phyloP scores from a whole-genome alignment of 1,284 basidiomycete species.

The Ceratobasidium sp. region DNA sequence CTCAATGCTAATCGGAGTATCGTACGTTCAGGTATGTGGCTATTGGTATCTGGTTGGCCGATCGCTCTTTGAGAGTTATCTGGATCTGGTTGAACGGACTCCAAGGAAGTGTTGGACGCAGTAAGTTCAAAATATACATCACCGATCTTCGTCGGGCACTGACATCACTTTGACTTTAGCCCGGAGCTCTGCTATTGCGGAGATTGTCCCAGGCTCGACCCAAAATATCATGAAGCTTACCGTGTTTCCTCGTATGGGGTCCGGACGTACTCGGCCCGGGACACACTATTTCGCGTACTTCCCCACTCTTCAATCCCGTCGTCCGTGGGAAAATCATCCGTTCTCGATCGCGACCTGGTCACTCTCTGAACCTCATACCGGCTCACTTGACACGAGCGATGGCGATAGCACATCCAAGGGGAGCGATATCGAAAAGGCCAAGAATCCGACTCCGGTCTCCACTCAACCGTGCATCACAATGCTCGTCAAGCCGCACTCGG shows the following conservation, averaged over 20 bases:
- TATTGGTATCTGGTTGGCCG: slow-evolving; percentile 41
- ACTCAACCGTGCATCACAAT: slow-evolving; percentile 30
- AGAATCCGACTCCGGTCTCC: neutral
- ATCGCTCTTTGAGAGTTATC: slow-evolving; percentile 8
- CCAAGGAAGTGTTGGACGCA: slow-evolving; percentile 12
- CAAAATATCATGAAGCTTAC: slow-evolving; percentile 30
- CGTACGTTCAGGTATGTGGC: slow-evolving; percentile 21
- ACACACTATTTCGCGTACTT: slow-evolving; percentile 39
- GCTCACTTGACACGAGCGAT: neutral
- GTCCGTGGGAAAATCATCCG: slow-evolving; percentile 45
- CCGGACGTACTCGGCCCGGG: slow-evolving; percentile 4
- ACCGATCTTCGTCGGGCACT: too few species aligned
- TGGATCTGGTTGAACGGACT: slow-evolving; percentile 15
- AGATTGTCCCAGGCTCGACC: slow-evolving; percentile 18
- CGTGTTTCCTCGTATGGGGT: slow-evolving; percentile 9
- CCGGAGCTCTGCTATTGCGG: neutral
- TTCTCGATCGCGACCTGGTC: slow-evolving; percentile 36
- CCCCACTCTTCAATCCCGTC: slow-evolving; percentile 17
- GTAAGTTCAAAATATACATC: neutral
- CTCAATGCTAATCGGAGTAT: neutral
- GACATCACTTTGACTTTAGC: neutral
- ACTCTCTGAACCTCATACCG: neutral
- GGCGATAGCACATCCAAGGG: neutral
- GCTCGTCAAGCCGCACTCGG: slow-evolving; percentile 13
- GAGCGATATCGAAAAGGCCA: slow-evolving; percentile 19